phyloP scores from a whole-genome alignment of 768 basidiomycete species.

The Podaxis pistillaris region DNA sequence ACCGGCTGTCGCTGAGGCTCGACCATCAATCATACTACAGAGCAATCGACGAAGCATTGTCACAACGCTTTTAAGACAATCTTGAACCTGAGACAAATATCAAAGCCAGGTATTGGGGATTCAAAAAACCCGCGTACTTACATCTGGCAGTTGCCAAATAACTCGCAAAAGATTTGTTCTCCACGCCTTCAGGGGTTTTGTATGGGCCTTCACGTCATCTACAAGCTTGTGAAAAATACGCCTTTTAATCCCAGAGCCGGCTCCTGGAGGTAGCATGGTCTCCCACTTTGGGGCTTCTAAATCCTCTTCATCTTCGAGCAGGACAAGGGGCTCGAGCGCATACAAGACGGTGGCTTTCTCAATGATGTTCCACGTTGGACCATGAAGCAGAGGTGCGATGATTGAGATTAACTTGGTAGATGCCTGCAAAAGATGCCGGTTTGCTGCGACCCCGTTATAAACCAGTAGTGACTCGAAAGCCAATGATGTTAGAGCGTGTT shows the following conservation, averaged over 20 bases:
- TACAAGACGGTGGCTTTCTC: constrained; percentile 67
- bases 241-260: constrained; percentile 61
- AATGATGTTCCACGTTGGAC: constrained; percentile 50
- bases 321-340: constrained; percentile 64
- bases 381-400: constrained; percentile 37
- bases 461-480: constrained; percentile 66
- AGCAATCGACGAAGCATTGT: constrained; percentile 39
- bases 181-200: constrained; percentile 16
- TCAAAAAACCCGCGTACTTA: constrained; percentile 25
- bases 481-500: constrained; percentile 64
- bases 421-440: constrained; percentile 58
- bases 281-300: constrained; percentile 29
- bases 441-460: constrained; percentile 62
- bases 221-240: constrained; percentile 40
- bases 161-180: constrained; percentile 48
- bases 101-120: background rate
- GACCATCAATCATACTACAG: constrained; percentile 21
- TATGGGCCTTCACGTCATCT: constrained; percentile 24
- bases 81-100: constrained; percentile 47
- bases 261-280: constrained; percentile 46
- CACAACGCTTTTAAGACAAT: constrained; percentile 30
- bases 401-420: constrained; percentile 50
- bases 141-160: constrained; percentile 71
- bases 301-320: constrained; percentile 24
- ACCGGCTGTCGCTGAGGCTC: constrained; percentile 17